Evolutionary conservation across 1,284 basidiomycete genomes (phyloP).

Genomic region (Earliella scabrosa): DNA sequence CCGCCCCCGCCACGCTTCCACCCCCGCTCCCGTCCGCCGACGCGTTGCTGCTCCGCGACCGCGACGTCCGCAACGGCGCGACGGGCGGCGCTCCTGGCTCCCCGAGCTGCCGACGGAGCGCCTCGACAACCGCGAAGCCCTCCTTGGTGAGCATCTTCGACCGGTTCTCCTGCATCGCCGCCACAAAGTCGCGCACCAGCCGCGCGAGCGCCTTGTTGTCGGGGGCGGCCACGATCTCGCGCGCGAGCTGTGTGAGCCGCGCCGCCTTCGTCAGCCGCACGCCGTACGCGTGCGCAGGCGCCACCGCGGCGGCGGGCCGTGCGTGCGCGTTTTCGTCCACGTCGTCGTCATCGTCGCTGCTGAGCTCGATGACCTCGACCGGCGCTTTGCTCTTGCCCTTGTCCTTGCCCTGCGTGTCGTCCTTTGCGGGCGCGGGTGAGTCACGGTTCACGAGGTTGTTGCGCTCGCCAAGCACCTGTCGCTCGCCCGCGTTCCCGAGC

Average conservation of each 20-base stretch:
- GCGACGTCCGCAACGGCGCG: conserved; percentile 53
- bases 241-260: conserved; percentile 51
- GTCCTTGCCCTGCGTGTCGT: conserved; percentile 12
- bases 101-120: conserved; percentile 66
- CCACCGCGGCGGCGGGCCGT: conserved; percentile 6
- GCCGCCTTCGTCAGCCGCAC: conserved; percentile 53
- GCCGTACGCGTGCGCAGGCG: conserved; percentile 35
- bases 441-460: conserved; percentile 33
- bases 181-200: conserved; percentile 60
- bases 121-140: conserved; percentile 69
- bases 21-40: background rate
- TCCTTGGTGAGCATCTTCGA: conserved; percentile 72
- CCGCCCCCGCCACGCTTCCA: conserved; percentile 19
- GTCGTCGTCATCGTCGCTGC: conserved; percentile 35
- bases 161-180: conserved; percentile 61
- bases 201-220: conserved; percentile 58
- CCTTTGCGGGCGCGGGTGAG: conserved; percentile 11
- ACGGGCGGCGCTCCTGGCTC: conserved; percentile 61
- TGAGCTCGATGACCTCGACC: conserved; percentile 51
- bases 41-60: conserved; percentile 43
- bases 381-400: conserved; percentile 32
- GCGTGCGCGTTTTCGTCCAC: conserved; percentile 41
- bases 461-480: conserved; percentile 51
- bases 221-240: conserved; percentile 46
- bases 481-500: conserved; percentile 41